Percentiles rank a stretch among this genome's conserved stretches.
Evolutionary conservation across 2,329 filamentous ascomycete genomes (phyloP).

Genomic region (Fusarium camptoceras): DNA sequence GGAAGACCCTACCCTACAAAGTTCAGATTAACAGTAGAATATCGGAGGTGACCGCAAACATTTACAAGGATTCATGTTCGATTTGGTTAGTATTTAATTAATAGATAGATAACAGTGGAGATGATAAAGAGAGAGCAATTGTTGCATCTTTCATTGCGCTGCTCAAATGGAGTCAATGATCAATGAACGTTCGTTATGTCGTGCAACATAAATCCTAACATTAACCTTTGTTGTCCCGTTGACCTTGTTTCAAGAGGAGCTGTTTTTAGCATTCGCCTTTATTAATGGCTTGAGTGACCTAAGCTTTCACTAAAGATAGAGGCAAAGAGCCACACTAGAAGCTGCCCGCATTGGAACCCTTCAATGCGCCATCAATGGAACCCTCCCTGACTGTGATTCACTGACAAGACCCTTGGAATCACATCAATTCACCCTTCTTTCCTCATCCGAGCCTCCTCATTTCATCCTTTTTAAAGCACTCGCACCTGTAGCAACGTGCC

Average conservation of each 20-base stretch:
- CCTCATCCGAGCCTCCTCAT: neutral
- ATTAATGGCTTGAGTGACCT: slow-evolving; percentile 8
- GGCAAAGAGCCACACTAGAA: slow-evolving; percentile 5
- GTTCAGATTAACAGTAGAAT: neutral
- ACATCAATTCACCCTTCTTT: neutral
- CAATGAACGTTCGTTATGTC: neutral
- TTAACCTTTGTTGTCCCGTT: neutral
- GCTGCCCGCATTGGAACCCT: neutral
- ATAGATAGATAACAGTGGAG: slow-evolving; percentile 6
- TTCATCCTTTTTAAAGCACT: slow-evolving; percentile 11
- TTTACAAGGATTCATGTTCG: slow-evolving; percentile 10
- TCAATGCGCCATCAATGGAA: slow-evolving; percentile 4
- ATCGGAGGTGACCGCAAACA: slow-evolving; percentile 36
- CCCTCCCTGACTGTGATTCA: slow-evolving; percentile 15
- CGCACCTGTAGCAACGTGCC: slow-evolving; percentile 11
- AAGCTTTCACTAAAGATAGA: slow-evolving; percentile 12
- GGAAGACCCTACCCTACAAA: slow-evolving; percentile 23
- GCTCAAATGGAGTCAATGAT: neutral
- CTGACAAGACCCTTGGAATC: neutral
- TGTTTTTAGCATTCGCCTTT: slow-evolving; percentile 24
- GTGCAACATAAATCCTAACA: neutral
- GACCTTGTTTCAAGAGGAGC: neutral
- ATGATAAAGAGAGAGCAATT: neutral
- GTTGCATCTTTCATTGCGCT: neutral
- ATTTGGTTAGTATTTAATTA: slow-evolving; percentile 7